Evolutionary conservation across 441 rosid species (phyloP).

Genomic region (Arabidopsis hybrid): DNA sequence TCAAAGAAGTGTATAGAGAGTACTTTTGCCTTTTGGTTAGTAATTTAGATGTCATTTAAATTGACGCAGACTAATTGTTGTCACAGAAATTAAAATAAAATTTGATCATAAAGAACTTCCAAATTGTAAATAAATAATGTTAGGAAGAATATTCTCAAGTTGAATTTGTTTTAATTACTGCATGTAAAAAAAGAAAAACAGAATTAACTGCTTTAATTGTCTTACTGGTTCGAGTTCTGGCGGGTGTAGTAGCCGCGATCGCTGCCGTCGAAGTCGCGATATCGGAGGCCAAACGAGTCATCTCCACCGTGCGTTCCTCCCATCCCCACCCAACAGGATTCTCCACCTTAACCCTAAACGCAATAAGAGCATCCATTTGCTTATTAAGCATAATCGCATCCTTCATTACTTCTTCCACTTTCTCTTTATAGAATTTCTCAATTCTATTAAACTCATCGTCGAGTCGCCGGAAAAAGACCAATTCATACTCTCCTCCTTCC

Average conservation of each 20-base stretch:
- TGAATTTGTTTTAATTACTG: background rate
- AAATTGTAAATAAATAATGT: no score
- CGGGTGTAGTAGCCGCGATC: conserved; percentile 56
- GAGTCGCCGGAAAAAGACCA: conserved; percentile 66
- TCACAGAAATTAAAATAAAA: background rate
- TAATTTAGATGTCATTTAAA: no score
- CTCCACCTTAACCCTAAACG: conserved; percentile 75
- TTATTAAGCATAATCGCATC: conserved; percentile 60
- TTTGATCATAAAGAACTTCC: no score
- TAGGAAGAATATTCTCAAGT: no score
- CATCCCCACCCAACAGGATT: conserved; percentile 56
- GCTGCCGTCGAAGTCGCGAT: conserved; percentile 55
- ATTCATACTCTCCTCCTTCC: conserved; percentile 70
- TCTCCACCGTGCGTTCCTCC: conserved; percentile 57
- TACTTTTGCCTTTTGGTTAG: no score
- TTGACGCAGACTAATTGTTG: background rate
- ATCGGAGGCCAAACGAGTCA: conserved; percentile 66
- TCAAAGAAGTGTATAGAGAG: background rate
- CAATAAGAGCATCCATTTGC: conserved; percentile 86
- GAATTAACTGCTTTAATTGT: background rate
- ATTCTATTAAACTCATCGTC: conserved; percentile 78
- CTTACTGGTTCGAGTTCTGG: conserved; percentile 54
- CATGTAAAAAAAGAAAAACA: background rate
- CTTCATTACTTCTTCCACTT: conserved; percentile 68
- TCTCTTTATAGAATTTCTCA: conserved; percentile 58